Percentiles rank a stretch among this genome's conserved stretches.
Evolutionary conservation across 768 basidiomycete species (phyloP).

Genomic region (Mycena galopus): DNA sequence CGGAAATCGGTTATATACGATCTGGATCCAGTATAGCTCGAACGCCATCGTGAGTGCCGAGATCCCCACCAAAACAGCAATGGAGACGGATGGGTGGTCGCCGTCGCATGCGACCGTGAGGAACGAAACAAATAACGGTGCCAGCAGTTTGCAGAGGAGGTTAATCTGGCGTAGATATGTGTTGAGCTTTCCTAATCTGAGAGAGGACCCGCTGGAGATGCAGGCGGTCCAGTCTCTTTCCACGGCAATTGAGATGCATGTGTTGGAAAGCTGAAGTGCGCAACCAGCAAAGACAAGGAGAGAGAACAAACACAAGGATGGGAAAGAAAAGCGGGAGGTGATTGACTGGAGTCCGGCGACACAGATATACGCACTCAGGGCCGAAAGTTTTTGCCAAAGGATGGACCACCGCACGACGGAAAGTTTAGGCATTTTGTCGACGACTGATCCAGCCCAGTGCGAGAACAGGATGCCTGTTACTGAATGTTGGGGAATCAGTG

Average conservation of each 20-base stretch:
- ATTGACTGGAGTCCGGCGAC: constrained; percentile 45
- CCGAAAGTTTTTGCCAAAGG: constrained; percentile 54
- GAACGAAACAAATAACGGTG: constrained; percentile 65
- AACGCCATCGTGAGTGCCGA: constrained; percentile 52
- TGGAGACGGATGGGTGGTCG: constrained; percentile 49
- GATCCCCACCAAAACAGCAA: constrained; percentile 50
- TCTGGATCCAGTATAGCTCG: constrained; percentile 58
- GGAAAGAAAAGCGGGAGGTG: constrained; percentile 17
- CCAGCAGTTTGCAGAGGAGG: constrained; percentile 61
- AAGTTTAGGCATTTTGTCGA: constrained; percentile 55
- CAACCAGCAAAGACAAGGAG: constrained; percentile 50
- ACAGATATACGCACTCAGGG: constrained; percentile 48
- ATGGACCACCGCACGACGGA: constrained; percentile 55
- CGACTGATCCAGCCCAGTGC: constrained; percentile 55
- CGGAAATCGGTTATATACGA: constrained; percentile 55
- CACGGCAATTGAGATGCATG: constrained; percentile 58
- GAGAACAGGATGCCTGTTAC: constrained; percentile 55
- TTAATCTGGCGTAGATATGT: constrained; percentile 58
- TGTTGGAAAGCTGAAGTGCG: constrained; percentile 54
- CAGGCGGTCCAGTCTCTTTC: constrained; percentile 66
- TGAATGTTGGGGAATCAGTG: neutral
- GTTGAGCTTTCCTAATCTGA: constrained; percentile 56
- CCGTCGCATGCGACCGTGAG: constrained; percentile 49
- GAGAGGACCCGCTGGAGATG: constrained; percentile 52
- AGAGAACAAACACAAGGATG: constrained; percentile 48